phyloP scores from a whole-genome alignment of 2,329 filamentous ascomycete species.

The Cyphellophora attinorum region DNA sequence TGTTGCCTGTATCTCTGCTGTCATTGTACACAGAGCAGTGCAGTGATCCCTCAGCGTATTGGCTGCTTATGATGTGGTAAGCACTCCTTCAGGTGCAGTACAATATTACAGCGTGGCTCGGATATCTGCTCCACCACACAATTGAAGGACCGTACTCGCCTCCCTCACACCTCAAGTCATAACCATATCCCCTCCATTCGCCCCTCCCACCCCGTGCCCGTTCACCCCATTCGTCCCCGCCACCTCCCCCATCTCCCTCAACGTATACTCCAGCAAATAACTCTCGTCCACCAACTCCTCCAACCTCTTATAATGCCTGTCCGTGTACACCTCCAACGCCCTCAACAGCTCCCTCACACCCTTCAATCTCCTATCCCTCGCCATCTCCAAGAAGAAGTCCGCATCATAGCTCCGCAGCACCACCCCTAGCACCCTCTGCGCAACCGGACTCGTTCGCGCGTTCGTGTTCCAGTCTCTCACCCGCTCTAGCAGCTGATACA shows the following conservation, averaged over 20 bases:
- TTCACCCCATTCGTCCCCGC: not conserved
- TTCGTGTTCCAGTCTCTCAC: constrained; percentile 98
- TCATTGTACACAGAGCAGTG: too few species aligned
- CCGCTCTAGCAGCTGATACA: constrained; percentile 71
- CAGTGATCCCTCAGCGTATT: too few species aligned
- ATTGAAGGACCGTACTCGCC: too few species aligned
- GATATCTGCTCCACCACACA: too few species aligned
- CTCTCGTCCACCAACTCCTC: constrained; percentile 91
- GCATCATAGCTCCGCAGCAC: constrained; percentile 75
- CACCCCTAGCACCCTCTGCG: constrained; percentile 74
- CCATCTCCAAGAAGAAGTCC: constrained; percentile 62
- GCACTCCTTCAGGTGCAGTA: too few species aligned
- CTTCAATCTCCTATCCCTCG: constrained; percentile 22
- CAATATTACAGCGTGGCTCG: too few species aligned
- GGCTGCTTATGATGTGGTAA: too few species aligned
- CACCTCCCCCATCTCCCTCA: constrained; percentile 85
- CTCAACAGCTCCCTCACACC: constrained; percentile 74
- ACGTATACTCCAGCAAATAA: constrained; percentile 85
- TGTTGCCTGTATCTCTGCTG: too few species aligned
- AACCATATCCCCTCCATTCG: too few species aligned
- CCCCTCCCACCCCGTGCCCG: too few species aligned
- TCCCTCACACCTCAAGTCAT: too few species aligned
- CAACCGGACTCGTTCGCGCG: constrained; percentile 71
- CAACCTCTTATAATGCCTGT: constrained; percentile 80
- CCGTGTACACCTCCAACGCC: constrained; percentile 81